These are phyloP conservation scores for Camelina neglecta DNA, from an alignment of 345 rosid species.

Conservation along the genomic window DNA sequence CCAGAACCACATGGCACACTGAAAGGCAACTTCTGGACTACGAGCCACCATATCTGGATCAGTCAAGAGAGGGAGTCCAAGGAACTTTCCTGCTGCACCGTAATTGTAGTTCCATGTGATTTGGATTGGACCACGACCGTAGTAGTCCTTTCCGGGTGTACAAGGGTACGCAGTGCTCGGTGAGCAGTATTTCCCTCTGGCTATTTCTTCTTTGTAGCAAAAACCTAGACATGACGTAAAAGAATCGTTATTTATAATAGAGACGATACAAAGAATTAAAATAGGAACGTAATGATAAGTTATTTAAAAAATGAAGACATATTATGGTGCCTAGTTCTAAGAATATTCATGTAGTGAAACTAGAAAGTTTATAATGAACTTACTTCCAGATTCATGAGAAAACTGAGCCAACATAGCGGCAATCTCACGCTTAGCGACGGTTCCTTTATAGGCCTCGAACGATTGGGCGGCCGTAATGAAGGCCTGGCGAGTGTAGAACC, in stretches of 20 bases:
- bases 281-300: background rate
- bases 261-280: background rate
- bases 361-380: conserved; percentile 22
- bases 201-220: conserved; percentile 51
- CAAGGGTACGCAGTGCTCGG: conserved; percentile 36
- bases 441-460: conserved; percentile 40
- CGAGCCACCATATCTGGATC: conserved; percentile 59
- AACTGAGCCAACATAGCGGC: conserved; percentile 62
- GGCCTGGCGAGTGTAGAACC: conserved; percentile 52
- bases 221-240: conserved; percentile 34
- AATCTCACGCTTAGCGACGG: conserved; percentile 57
- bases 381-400: conserved; percentile 61
- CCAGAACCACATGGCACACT: conserved; percentile 67
- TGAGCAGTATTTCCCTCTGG: conserved; percentile 41
- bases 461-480: conserved; percentile 45
- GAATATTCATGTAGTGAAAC: background rate
- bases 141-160: conserved; percentile 50
- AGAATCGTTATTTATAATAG: background rate
- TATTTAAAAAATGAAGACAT: background rate
- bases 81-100: conserved; percentile 52
- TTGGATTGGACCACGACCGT: conserved; percentile 67
- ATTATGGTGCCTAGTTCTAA: background rate
- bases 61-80: conserved; percentile 49
- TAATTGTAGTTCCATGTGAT: conserved; percentile 70
- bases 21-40: conserved; percentile 51